These are phyloP conservation scores for Spathaspora hagerdaliae DNA, from an alignment of 805 yeast species.

Conservation along the genomic window DNA sequence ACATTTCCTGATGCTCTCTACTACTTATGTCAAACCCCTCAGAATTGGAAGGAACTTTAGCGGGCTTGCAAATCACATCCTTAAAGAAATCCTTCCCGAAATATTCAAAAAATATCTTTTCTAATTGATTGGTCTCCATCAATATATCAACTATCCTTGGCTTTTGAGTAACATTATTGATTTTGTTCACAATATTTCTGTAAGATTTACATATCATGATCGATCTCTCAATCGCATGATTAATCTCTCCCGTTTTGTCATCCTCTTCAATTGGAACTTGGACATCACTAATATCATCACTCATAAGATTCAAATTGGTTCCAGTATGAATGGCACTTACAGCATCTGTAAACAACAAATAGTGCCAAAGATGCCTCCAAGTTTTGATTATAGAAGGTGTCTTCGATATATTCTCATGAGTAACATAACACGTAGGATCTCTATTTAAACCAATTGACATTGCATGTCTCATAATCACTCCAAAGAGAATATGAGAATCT, in stretches of 20 bases:
- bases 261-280: conserved; percentile 17
- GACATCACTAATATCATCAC: conserved; percentile 30
- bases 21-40: conserved; percentile 14
- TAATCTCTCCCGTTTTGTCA: conserved; percentile 13
- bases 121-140: conserved; percentile 32
- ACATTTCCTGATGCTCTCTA: conserved; percentile 23
- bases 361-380: conserved; percentile 38
- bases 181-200: conserved; percentile 22
- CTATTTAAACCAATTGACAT: conserved; percentile 37
- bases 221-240: conserved; percentile 9
- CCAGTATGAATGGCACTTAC: conserved; percentile 29
- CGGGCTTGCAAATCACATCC: conserved; percentile 33
- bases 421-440: conserved; percentile 30
- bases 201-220: conserved; percentile 21
- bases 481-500: conserved; percentile 36
- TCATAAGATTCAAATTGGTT: conserved; percentile 22
- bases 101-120: conserved; percentile 27
- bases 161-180: conserved; percentile 22
- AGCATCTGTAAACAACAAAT: conserved; percentile 28
- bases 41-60: conserved; percentile 9
- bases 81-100: conserved; percentile 42
- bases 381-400: conserved; percentile 19
- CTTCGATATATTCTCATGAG: conserved; percentile 27
- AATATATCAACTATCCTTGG: conserved; percentile 35
- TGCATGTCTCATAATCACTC: conserved; percentile 35